A percentile compares a stretch with the other conserved stretches of the same genome.
These are phyloP conservation scores for Prunus mira DNA, from an alignment of 306 rosid genomes.

Conservation along the genomic window DNA sequence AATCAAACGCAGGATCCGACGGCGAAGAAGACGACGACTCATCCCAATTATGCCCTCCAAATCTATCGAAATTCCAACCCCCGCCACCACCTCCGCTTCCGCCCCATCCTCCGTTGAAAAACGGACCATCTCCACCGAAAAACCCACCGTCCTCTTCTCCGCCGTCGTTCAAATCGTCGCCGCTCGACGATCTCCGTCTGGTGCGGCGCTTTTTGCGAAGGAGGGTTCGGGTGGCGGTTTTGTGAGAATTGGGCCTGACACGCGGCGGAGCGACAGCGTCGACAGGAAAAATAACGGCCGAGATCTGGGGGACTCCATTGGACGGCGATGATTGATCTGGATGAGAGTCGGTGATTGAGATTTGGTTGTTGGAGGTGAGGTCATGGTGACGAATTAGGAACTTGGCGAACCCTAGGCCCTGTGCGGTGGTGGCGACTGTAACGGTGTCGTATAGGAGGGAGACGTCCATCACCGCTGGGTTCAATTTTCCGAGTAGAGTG, in stretches of 20 bases:
- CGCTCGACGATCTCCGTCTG: constrained; percentile 45
- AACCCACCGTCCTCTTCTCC: constrained; percentile 37
- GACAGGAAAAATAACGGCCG: constrained; percentile 52
- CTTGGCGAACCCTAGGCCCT: constrained; percentile 51
- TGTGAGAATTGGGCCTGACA: constrained; percentile 38
- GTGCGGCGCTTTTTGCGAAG: constrained; percentile 62
- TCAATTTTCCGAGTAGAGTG: not conserved
- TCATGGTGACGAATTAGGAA: constrained; percentile 39
- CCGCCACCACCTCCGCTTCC: constrained; percentile 49
- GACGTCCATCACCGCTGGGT: constrained; percentile 39
- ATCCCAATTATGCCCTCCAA: constrained; percentile 69
- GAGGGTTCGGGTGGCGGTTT: constrained; percentile 46
- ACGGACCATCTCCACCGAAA: constrained; percentile 45
- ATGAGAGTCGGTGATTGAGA: constrained; percentile 16
- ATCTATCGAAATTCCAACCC: constrained; percentile 71
- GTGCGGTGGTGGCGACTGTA: constrained; percentile 35
- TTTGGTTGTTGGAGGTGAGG: constrained; percentile 18
- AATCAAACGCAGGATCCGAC: constrained; percentile 75
- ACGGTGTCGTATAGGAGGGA: constrained; percentile 47
- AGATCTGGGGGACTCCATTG: constrained; percentile 41
- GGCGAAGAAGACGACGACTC: constrained; percentile 54
- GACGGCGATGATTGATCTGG: constrained; percentile 32
- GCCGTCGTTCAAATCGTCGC: constrained; percentile 39
- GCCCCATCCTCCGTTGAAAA: constrained; percentile 42
- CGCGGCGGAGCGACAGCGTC: constrained; percentile 78